Conservation (phyloP, 768 basidiomycete species). For the Polyporus arcularius region DNA sequence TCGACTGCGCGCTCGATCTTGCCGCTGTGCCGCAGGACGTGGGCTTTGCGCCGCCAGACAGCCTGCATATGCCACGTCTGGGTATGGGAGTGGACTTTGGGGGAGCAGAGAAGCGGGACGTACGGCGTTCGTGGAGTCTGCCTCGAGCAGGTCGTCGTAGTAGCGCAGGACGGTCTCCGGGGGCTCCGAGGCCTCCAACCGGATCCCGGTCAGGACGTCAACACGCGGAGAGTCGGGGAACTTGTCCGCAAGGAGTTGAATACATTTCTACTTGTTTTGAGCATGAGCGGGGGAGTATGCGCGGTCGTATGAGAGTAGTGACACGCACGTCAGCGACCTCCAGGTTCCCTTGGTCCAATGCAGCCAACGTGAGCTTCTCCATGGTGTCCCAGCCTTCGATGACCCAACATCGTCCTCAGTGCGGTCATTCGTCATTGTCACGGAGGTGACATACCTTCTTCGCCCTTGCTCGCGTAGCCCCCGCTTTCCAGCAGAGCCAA, state of each 20-base stretch:
- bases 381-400: constrained; percentile 74
- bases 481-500: constrained; percentile 31
- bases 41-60: constrained; percentile 80
- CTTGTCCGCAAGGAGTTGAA: constrained; percentile 58
- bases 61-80: constrained; percentile 41
- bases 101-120: constrained; percentile 28
- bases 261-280: constrained; percentile 49
- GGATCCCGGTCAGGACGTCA: constrained; percentile 73
- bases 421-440: not conserved
- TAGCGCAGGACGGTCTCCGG: constrained; percentile 58
- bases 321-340: constrained; percentile 73
- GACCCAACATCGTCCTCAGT: not conserved
- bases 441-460: constrained; percentile 27
- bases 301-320: not conserved
- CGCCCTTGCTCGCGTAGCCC: constrained; percentile 30
- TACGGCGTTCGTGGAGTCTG: constrained; percentile 72
- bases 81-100: not conserved
- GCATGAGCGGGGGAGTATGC: not conserved
- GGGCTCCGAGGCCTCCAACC: constrained; percentile 69
- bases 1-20: constrained; percentile 66
- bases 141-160: constrained; percentile 61
- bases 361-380: constrained; percentile 78
- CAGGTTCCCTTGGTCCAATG: constrained; percentile 71
- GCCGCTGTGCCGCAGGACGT: constrained; percentile 64
- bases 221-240: constrained; percentile 84